phyloP scores from a whole-genome alignment of 2,329 filamentous ascomycete species.

The Blumeria graminis region DNA sequence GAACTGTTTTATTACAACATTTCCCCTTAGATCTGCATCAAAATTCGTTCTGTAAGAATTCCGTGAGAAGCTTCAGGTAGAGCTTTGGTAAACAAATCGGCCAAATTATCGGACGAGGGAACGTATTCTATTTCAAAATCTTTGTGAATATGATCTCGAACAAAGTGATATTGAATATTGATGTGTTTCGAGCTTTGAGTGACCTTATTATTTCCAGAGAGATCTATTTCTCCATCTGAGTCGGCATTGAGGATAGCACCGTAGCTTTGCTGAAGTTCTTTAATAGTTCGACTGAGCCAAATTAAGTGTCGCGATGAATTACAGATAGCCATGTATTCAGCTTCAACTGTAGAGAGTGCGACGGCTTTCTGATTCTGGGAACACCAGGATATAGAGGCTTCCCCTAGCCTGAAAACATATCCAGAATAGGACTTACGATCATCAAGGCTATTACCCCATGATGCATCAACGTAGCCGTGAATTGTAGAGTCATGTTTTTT shows the following conservation, averaged over 20 bases:
- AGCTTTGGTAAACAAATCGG: not conserved
- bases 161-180: not conserved
- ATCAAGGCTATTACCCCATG: not conserved
- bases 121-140: constrained; percentile 1
- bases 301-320: not conserved
- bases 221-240: not conserved
- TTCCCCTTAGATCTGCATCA: not conserved
- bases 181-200: constrained; percentile 1
- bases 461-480: not conserved
- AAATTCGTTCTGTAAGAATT: not conserved
- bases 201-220: not conserved
- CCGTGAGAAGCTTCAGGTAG: not conserved
- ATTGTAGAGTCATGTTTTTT: not conserved
- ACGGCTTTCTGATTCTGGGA: not conserved
- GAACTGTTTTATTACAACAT: no score
- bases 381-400: not conserved
- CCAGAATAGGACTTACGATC: not conserved
- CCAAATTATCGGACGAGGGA: constrained; percentile 1
- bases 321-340: not conserved
- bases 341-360: not conserved
- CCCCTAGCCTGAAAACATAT: not conserved
- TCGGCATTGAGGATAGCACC: not conserved
- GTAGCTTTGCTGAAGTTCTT: not conserved
- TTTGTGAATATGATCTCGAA: not conserved
- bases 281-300: not conserved